Evolutionary conservation across 2,329 filamentous ascomycete genomes (phyloP).

Genomic region (Trichoderma semiorbis): DNA sequence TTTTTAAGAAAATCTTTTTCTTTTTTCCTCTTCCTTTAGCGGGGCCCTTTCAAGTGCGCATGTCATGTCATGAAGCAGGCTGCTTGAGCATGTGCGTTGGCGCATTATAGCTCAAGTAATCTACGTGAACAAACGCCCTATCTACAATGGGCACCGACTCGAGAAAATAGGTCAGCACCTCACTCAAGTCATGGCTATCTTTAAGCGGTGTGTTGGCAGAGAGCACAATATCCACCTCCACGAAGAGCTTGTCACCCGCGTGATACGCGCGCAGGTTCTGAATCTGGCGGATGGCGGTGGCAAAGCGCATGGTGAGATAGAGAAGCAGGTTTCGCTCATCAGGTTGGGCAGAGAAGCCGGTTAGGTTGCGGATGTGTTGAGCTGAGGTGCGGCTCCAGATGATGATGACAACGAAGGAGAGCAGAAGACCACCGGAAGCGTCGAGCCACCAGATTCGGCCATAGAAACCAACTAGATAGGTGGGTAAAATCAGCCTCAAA

Average conservation of each 20-base stretch:
- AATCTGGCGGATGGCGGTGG: constrained; percentile 80
- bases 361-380: constrained; percentile 76
- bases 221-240: constrained; percentile 77
- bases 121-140: constrained; percentile 65
- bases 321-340: constrained; percentile 82
- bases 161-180: constrained; percentile 77
- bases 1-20: background rate
- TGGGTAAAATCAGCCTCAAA: background rate
- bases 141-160: constrained; percentile 80
- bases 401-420: constrained; percentile 75
- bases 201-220: constrained; percentile 71
- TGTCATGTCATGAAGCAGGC: constrained; percentile 18
- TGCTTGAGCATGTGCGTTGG: constrained; percentile 54
- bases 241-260: constrained; percentile 78
- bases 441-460: constrained; percentile 81
- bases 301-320: constrained; percentile 92
- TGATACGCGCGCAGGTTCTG: constrained; percentile 84
- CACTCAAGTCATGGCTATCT: constrained; percentile 75
- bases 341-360: constrained; percentile 72
- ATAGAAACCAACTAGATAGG: constrained; percentile 62
- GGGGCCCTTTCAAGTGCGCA: background rate
- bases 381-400: constrained; percentile 73
- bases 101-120: constrained; percentile 60
- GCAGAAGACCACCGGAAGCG: constrained; percentile 69
- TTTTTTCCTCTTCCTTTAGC: background rate